A percentile compares a stretch with the other conserved stretches of the same genome.
phyloP scores from a whole-genome alignment of 768 basidiomycete species.

The Nevesoporus exiguus region DNA sequence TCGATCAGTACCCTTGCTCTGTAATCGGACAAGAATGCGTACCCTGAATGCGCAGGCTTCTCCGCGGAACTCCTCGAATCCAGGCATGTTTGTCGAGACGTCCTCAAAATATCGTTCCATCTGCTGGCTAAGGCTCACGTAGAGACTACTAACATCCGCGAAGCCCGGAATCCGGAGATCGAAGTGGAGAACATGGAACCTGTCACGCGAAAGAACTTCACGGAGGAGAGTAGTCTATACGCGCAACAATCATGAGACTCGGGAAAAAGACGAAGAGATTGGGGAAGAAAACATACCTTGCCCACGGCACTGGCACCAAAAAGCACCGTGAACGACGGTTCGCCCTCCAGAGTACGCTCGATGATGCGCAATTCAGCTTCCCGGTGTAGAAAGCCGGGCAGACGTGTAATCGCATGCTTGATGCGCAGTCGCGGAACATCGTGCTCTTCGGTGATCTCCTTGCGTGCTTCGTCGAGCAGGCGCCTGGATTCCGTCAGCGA shows the following conservation, averaged over 20 bases:
- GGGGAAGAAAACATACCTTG: conserved; percentile 47
- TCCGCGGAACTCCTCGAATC: conserved; percentile 69
- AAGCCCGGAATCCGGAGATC: conserved; percentile 83
- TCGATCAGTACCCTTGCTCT: conserved; percentile 1
- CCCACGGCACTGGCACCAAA: conserved; percentile 82
- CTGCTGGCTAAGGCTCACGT: conserved; percentile 71
- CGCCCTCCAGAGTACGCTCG: conserved; percentile 58
- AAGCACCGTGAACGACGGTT: conserved; percentile 76
- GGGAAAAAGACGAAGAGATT: neutral
- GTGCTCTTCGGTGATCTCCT: conserved; percentile 66
- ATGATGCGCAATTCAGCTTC: conserved; percentile 63
- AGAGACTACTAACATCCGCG: conserved; percentile 74
- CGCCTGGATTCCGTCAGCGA: conserved; percentile 75
- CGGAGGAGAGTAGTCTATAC: conserved; percentile 70
- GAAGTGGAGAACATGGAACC: conserved; percentile 79
- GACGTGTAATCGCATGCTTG: conserved; percentile 73
- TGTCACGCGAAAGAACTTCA: conserved; percentile 65
- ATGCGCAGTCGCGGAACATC: conserved; percentile 64
- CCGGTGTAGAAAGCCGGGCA: conserved; percentile 72
- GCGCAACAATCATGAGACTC: neutral
- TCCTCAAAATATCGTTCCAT: conserved; percentile 79
- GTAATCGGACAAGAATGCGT: neutral
- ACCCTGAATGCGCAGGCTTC: conserved; percentile 83
- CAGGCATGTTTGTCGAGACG: conserved; percentile 53
- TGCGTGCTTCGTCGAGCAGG: conserved; percentile 72